A percentile compares a stretch with the other conserved stretches of the same genome.
Conservation (phyloP, 2,329 filamentous ascomycete genomes). For the Neopestalotiopsis sp. region DNA sequence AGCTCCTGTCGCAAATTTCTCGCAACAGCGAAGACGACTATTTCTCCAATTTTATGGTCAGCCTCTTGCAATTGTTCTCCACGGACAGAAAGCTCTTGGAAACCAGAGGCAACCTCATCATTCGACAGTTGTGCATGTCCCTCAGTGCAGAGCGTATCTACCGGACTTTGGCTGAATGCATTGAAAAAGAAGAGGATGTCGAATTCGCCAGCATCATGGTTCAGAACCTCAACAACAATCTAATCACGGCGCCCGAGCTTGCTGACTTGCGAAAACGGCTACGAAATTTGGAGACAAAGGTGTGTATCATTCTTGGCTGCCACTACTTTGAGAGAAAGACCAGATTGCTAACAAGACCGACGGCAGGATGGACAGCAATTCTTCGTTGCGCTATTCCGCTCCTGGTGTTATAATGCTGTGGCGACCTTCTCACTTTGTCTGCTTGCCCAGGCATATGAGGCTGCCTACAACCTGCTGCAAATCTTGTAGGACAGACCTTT, state of each 20-base stretch:
- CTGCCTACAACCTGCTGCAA: slow-evolving; percentile 93
- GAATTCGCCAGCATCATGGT: slow-evolving; percentile 99
- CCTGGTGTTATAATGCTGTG: slow-evolving; percentile 98
- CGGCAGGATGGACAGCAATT: slow-evolving; percentile 87
- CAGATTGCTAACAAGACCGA: slow-evolving; percentile 12
- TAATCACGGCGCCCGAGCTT: slow-evolving; percentile 95
- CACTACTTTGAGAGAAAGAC: not conserved
- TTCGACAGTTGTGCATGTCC: slow-evolving; percentile 90
- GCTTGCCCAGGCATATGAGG: slow-evolving; percentile 95
- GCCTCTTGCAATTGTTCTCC: slow-evolving; percentile 91
- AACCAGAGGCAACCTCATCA: slow-evolving; percentile 93
- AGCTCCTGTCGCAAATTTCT: slow-evolving; percentile 94
- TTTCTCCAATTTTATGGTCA: slow-evolving; percentile 98
- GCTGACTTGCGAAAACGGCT: slow-evolving; percentile 88
- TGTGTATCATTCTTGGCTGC: slow-evolving; percentile 35
- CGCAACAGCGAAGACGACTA: slow-evolving; percentile 96
- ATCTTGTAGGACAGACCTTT: slow-evolving; percentile 72
- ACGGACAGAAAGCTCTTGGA: slow-evolving; percentile 92
- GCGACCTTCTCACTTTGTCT: slow-evolving; percentile 96
- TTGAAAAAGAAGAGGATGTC: slow-evolving; percentile 96
- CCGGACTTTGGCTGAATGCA: slow-evolving; percentile 90
- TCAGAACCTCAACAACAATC: slow-evolving; percentile 97
- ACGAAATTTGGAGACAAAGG: slow-evolving; percentile 86
- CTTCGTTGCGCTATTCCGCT: slow-evolving; percentile 91
- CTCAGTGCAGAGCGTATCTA: slow-evolving; percentile 95